Base-by-base conservation (phyloP, 2,329 filamentous ascomycete genomes). In the Pseudovirgaria hyperparasitica region DNA sequence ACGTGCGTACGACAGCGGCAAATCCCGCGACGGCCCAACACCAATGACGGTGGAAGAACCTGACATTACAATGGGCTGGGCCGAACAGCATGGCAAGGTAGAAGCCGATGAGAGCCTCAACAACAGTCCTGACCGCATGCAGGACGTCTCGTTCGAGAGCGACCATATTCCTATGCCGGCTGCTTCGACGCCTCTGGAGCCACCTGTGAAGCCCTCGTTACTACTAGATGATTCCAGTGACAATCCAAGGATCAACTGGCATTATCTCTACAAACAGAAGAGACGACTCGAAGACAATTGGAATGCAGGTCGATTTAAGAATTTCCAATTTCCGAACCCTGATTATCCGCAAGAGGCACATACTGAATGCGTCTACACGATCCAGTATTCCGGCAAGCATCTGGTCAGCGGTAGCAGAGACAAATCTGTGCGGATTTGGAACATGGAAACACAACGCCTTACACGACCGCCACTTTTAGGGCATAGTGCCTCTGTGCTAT, bases 351-450 rank as follows among this genome's bases (percentile, higher is more conserved):
- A 81, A 17, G 87, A 96, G 49, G 82, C 82, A 1, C 90, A 98
- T 48, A 68, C 66, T 12, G 87, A 96, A 47, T 96, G 86, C 50
- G 85, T 98, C 9, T 98, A 98, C 54, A 87, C 82, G 2, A 74
- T 98, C 28, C 87, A 98, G 50, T 92, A 87, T 45, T 78, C 78
- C 28, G 68, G 77, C 2, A 76, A 84, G 36, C 90, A 78, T 50
- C 67, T 98, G 7, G 87, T 96, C 26, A 96, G 86, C 46, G 90
- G 90, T 10, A 96, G 87, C 45, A 71, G 90, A 28, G 90, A 98
- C 47, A 76, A 72, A 38, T 82, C 82, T 0, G 70, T 98, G 38
- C 75, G 87, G 21, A 76, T 94, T 26, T 98, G 90, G 90, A 74
- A 92, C 49, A 61, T 96, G 37, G 71, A 81, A 23, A 92, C 80